Evolutionary conservation across 2,329 filamentous ascomycete species (phyloP).

Genomic region (Paracamarosporium sp.): DNA sequence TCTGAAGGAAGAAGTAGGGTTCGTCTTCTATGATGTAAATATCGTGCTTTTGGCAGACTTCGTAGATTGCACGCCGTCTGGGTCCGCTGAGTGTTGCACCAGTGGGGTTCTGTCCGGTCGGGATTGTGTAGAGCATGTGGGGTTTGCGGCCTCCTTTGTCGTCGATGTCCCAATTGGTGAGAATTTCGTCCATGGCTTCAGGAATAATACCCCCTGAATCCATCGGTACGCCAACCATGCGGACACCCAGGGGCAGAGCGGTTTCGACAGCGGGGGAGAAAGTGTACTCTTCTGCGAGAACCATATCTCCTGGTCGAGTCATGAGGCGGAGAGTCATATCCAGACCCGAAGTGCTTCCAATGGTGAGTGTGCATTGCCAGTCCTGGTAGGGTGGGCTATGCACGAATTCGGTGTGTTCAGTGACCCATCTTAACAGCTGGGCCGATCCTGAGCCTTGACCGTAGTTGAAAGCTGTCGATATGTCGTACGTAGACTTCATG

Average conservation of each 20-base stretch:
- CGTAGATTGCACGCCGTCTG: slow-evolving; percentile 76
- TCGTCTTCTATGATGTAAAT: slow-evolving; percentile 90
- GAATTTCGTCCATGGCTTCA: slow-evolving; percentile 65
- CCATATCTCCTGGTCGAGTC: slow-evolving; percentile 73
- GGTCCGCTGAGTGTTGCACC: slow-evolving; percentile 77
- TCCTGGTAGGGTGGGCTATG: slow-evolving; percentile 87
- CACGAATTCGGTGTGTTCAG: slow-evolving; percentile 93
- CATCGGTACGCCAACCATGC: slow-evolving; percentile 67
- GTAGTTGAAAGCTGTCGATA: slow-evolving; percentile 92
- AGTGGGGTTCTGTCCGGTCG: slow-evolving; percentile 89
- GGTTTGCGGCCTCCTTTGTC: slow-evolving; percentile 65
- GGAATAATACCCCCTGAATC: slow-evolving; percentile 71
- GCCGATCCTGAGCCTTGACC: slow-evolving; percentile 84
- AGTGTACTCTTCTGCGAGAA: slow-evolving; percentile 90
- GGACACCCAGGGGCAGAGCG: slow-evolving; percentile 67
- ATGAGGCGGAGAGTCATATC: slow-evolving; percentile 88
- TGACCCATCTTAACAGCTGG: slow-evolving; percentile 87
- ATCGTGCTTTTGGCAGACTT: slow-evolving; percentile 82
- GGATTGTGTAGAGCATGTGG: slow-evolving; percentile 72
- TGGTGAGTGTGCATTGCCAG: slow-evolving; percentile 83
- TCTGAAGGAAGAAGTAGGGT: slow-evolving; percentile 93
- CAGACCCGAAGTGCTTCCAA: slow-evolving; percentile 85
- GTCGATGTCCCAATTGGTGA: slow-evolving; percentile 70
- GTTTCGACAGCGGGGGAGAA: slow-evolving; percentile 80
- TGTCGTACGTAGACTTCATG: slow-evolving; percentile 70